Base-by-base conservation (phyloP, 768 basidiomycete genomes). In the Exsudoporus frostii region DNA sequence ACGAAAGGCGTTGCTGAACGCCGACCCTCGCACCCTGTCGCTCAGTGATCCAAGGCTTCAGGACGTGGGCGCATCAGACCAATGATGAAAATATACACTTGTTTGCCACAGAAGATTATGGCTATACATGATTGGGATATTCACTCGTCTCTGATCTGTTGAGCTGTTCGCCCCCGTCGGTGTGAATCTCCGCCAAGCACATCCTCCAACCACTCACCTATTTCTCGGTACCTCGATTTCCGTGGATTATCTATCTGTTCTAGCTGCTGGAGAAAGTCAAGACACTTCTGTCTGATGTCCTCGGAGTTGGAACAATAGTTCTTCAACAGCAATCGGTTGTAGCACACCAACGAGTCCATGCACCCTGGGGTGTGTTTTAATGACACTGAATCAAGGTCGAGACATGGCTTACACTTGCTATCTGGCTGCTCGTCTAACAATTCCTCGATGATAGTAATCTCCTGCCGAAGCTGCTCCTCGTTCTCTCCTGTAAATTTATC, bases 351-450 rank as follows among this genome's bases (percentile, higher is more conserved):
- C 0, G 92, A 91, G 62, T 96, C 93, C 79, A 98, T 85, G 65
- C 93, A 96, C 95, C 95, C 95, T 97, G 55, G 17, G 2, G 30
- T 3, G 17, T 7, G 20, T 25, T 49, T 43, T 7, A 50, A 20
- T 20, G 32, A 33, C 10, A 17, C 22, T 13, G 3, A 39, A 50
- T 30, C 32, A 43, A 50, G 27, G 40, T 19, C n/a, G 19, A 39
- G 49, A 37, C 19, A 34, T 20, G 22, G 44, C 84, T 50, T 65
- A 92, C 94, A 98, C 79, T 92, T 96, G 60, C 92, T 91, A 60
- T 96, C 92, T 2, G 94, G 86, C 64, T 98, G 91, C 57, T 93
- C 86, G 32, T 87, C 84, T 25, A 95, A 73, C 15, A 99, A 77
- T 58, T 96, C 92, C 59, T 87, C 77, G 46, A 98, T 93, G 5